Base-by-base conservation (phyloP, 192 early-diverging fungal genomes). In the Coemansia erecta region DNA sequence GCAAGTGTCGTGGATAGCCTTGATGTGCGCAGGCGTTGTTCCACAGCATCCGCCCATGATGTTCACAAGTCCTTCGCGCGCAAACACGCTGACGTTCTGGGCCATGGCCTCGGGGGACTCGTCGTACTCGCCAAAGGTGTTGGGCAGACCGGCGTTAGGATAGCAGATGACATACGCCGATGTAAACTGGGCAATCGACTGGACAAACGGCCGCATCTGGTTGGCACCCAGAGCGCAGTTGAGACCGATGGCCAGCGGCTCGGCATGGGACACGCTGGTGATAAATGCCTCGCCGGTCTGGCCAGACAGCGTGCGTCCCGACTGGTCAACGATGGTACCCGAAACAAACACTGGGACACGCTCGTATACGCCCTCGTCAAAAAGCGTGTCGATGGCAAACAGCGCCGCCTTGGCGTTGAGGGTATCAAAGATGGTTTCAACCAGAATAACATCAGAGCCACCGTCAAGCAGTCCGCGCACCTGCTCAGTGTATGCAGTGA, bases 1-100 rank as follows among this genome's bases (percentile, higher is more conserved):
- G 79, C 86, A 87, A 18, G 83, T 84, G 26, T 98, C 88, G 63
- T 85, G 84, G 18, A 91, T 82, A 42, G 90, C 92, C 60, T 88
- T 86, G 62, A 98, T 96, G 68, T 98, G 95, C 17, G 81, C 90
- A 0, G 95, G 95, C 7, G 95, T 98, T 17, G 94, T 94, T 67
- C 95, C 95, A 62, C 95, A 98, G 84, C 95, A 98, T 40, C 95
- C 95, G 53, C 95, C 95, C 21, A 98, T 77, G 81, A 98, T 95
- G 67, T 94, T 96, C 42, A 98, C 82, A 21, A 98, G 80, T n/a
- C 94, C 94, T 28, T 94, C 90, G 51, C 86, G 83, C 18, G 95
- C 95, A 83, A 98, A 98, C 8, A 83, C 85, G 45, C 82, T 82
- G 40, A 98, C 89, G 52, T 90, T 85, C 40, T 83, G 83, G 7